Evolutionary conservation across 1,139 yeast species (phyloP).

Genomic region (Suhomyces atakaporum): DNA sequence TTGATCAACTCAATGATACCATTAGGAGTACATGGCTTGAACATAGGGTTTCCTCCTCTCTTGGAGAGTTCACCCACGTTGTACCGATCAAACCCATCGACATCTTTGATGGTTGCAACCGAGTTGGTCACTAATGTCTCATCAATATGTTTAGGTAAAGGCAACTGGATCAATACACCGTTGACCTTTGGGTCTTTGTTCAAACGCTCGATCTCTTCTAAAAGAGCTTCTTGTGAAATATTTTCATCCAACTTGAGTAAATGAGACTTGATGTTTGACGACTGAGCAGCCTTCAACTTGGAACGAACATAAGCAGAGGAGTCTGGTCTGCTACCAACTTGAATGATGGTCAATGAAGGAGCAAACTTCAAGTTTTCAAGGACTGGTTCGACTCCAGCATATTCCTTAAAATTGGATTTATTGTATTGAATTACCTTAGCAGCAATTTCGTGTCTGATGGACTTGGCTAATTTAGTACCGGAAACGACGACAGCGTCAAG

Average conservation of each 20-base stretch:
- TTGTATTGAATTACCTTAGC: constrained; percentile 45
- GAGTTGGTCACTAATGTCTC: constrained; percentile 69
- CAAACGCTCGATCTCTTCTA: constrained; percentile 55
- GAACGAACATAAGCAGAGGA: constrained; percentile 76
- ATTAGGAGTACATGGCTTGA: constrained; percentile 79
- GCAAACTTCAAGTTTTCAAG: constrained; percentile 46
- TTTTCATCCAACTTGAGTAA: constrained; percentile 59
- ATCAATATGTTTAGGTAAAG: constrained; percentile 69
- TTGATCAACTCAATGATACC: constrained; percentile 71
- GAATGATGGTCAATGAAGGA: constrained; percentile 69
- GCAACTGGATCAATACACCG: constrained; percentile 73
- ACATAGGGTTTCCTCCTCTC: constrained; percentile 68
- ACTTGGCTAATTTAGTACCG: constrained; percentile 45
- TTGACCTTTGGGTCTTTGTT: constrained; percentile 66
- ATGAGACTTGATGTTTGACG: constrained; percentile 62
- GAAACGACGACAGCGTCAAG: constrained; percentile 45
- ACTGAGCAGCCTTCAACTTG: constrained; percentile 71
- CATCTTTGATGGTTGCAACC: constrained; percentile 69
- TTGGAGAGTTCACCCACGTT: constrained; percentile 78
- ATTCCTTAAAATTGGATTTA: constrained; percentile 27
- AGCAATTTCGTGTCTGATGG: constrained; percentile 41
- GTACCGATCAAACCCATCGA: constrained; percentile 75
- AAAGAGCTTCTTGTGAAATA: constrained; percentile 56
- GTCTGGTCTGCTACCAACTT: constrained; percentile 76
- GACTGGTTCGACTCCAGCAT: constrained; percentile 18